Evolutionary conservation across 1,139 yeast genomes (phyloP).

Genomic region (Kurtzmaniella quercitrusa): DNA sequence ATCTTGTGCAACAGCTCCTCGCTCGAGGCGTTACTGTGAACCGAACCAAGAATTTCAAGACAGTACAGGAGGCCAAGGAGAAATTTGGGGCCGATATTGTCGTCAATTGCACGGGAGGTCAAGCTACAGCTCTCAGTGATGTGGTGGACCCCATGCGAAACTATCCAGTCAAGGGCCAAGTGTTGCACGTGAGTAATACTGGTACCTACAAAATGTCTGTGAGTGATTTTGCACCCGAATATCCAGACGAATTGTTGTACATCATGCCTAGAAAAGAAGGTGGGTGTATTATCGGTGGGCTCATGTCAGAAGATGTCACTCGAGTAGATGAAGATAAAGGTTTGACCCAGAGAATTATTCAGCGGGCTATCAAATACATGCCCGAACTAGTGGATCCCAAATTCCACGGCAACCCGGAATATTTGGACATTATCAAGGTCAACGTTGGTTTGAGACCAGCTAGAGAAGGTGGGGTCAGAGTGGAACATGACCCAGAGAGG

Average conservation of each 20-base stretch:
- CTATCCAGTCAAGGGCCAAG: slow-evolving; percentile 37
- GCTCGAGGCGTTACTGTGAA: slow-evolving; percentile 32
- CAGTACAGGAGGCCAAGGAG: slow-evolving; percentile 24
- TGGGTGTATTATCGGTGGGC: slow-evolving; percentile 51
- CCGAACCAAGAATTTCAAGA: slow-evolving; percentile 22
- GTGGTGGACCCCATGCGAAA: slow-evolving; percentile 24
- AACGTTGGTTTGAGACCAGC: slow-evolving; percentile 48
- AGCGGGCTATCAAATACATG: slow-evolving; percentile 35
- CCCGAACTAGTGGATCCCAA: slow-evolving; percentile 38
- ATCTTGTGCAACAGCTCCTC: slow-evolving; percentile 34
- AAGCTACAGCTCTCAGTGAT: slow-evolving; percentile 29
- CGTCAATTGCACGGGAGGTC: slow-evolving; percentile 43
- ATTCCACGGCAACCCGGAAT: slow-evolving; percentile 26
- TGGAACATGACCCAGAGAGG: slow-evolving; percentile 29
- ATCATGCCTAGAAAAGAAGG: slow-evolving; percentile 54
- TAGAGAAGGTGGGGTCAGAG: slow-evolving; percentile 41
- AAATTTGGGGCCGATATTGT: slow-evolving; percentile 33
- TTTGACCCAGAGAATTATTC: slow-evolving; percentile 34
- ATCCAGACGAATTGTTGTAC: slow-evolving; percentile 37
- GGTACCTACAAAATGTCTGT: slow-evolving; percentile 25
- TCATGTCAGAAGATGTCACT: slow-evolving; percentile 26
- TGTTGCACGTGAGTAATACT: slow-evolving; percentile 34
- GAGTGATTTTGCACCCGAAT: slow-evolving; percentile 23
- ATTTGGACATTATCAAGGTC: slow-evolving; percentile 37
- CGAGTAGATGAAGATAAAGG: slow-evolving; percentile 26